A percentile compares a stretch with the other conserved stretches of the same genome.
These are phyloP conservation scores for Rhizophagus sp. DNA, from an alignment of 192 early-diverging fungal genomes.

Conservation along the genomic window DNA sequence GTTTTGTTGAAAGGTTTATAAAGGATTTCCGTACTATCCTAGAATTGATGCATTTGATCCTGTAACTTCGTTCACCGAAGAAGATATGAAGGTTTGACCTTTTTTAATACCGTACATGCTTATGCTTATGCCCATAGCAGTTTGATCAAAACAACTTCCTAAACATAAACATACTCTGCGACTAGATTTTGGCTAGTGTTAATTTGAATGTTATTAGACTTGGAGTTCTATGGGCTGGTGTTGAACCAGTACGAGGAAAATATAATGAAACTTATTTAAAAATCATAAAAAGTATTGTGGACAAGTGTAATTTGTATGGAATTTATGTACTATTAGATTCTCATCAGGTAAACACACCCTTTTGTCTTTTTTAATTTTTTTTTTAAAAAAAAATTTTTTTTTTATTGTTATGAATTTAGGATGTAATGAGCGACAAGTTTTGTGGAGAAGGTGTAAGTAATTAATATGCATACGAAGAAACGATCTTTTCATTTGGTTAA, in stretches of 20 bases:
- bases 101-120: constrained; percentile 34
- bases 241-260: constrained; percentile 58
- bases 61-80: constrained; percentile 44
- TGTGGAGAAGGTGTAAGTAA: constrained; percentile 7
- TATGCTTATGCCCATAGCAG: constrained; percentile 31
- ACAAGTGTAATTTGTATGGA: constrained; percentile 48
- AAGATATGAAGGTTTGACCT: constrained; percentile 38
- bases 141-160: constrained; percentile 31
- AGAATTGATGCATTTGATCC: constrained; percentile 46
- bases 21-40: constrained; percentile 50
- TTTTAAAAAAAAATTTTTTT: constrained; percentile 52
- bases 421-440: not conserved
- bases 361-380: constrained; percentile 38
- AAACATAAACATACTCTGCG: not conserved
- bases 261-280: constrained; percentile 60
- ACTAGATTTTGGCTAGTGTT: constrained; percentile 22
- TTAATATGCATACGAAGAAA: not conserved
- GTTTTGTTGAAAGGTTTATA: constrained; percentile 38
- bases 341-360: constrained; percentile 51
- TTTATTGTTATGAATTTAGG: constrained; percentile 39
- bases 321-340: constrained; percentile 68
- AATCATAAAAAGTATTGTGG: constrained; percentile 50
- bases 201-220: constrained; percentile 38
- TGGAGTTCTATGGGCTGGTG: constrained; percentile 64
- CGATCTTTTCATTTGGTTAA: not conserved